Base-by-base conservation (phyloP, 169 alveolate species). In the Perkinsus marinus region DNA sequence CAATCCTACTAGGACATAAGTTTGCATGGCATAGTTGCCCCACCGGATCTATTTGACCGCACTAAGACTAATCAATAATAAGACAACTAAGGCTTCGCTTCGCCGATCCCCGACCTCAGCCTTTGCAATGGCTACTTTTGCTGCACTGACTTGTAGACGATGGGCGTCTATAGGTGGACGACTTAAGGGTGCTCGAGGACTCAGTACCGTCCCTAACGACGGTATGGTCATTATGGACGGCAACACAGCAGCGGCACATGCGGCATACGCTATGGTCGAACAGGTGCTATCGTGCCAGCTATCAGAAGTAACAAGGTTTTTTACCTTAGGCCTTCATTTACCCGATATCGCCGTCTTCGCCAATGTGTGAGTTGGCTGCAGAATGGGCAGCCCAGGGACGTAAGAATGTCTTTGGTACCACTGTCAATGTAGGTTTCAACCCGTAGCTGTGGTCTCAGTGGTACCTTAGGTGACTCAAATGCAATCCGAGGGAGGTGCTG, bases 401-500 rank as follows among this genome's bases (percentile, higher is more conserved):
- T 39, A 41, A 90, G 68, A 94, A 94, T 79, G 91, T 94, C 92
- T 94, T 90, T 47, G 96, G 94, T n/a, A 95, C 93, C 57, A 94
- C 91, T 57, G 93, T 94, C 37, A 92, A 94, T 0, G 94, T 93
- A 37, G 94, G 93, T 57, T 2, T 30, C 37, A 57, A 57, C 34
- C 79, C 79, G 5, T 30, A 13, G 26, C 26, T 5, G 37, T 57
- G 34, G 37, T 19, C 34, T 26, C 22, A 19, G 22, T 57, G 10
- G 10, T 41, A 41, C 79, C 34, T 6, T 30, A 57, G 79, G 95
- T 93, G 43, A 93, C 93, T 47, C 95, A 94, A 92, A 94, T 94
- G 96, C 96, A 94, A 41, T 91, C 94, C 69, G 96, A 94, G 30
- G 94, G 93, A 43, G 96, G 96, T 30, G 94, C 96, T 19, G 96